Conservation (phyloP, 2,329 filamentous ascomycete genomes). For the Venturiaceae sp. region DNA sequence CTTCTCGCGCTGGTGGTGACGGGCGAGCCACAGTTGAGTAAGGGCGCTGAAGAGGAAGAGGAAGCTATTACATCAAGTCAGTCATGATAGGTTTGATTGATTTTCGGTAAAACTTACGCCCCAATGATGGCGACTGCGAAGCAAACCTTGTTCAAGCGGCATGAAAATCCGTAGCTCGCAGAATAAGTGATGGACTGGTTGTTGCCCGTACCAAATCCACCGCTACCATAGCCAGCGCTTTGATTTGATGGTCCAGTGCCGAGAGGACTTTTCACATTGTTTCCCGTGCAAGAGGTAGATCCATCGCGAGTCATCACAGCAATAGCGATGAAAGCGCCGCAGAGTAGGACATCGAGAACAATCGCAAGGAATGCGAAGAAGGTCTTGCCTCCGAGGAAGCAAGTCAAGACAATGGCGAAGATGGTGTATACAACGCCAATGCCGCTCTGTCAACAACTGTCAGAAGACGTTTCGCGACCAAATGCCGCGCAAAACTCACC, state of each 20-base stretch:
- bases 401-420: constrained; percentile 62
- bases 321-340: constrained; percentile 71
- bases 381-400: constrained; percentile 65
- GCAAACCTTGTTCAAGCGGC: constrained; percentile 64
- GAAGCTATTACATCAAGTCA: constrained; percentile 38
- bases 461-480: background rate
- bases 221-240: constrained; percentile 37
- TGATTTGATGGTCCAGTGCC: constrained; percentile 50
- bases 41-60: constrained; percentile 67
- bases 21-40: constrained; percentile 57
- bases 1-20: constrained; percentile 66
- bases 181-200: constrained; percentile 33
- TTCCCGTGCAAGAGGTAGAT: constrained; percentile 53
- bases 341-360: constrained; percentile 66
- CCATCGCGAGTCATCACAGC: constrained; percentile 65
- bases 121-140: constrained; percentile 72
- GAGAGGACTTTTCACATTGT: constrained; percentile 54
- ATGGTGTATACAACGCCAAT: constrained; percentile 65
- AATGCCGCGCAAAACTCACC: background rate
- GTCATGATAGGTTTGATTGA: background rate
- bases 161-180: constrained; percentile 49
- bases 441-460: constrained; percentile 53
- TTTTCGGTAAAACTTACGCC: constrained; percentile 44
- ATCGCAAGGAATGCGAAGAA: constrained; percentile 67
- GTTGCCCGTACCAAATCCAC: constrained; percentile 23